Evolutionary conservation across 192 early-diverging fungal genomes (phyloP).

Genomic region (Rhizophagus clarus): DNA sequence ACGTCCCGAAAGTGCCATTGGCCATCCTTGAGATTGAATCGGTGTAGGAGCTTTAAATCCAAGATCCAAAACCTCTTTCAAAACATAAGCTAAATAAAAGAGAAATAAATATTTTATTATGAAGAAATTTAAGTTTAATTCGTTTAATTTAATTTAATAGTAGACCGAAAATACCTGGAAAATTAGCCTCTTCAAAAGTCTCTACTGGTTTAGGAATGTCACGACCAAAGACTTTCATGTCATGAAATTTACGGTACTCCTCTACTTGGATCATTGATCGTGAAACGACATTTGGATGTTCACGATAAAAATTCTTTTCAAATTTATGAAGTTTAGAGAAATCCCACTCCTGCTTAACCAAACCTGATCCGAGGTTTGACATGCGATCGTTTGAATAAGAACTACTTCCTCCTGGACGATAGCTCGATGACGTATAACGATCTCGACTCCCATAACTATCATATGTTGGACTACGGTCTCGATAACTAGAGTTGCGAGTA

Average conservation of each 20-base stretch:
- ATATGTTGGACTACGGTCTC: slow-evolving; percentile 53
- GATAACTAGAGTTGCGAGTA: slow-evolving; percentile 50
- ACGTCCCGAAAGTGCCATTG: slow-evolving; percentile 94
- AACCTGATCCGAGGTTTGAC: slow-evolving; percentile 57
- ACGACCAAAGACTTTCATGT: slow-evolving; percentile 85
- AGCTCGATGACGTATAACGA: slow-evolving; percentile 24
- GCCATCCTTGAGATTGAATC: slow-evolving; percentile 98
- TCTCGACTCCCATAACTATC: slow-evolving; percentile 41
- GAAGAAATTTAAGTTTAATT: neutral
- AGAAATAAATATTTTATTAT: neutral
- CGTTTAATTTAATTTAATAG: neutral
- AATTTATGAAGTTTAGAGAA: slow-evolving; percentile 68
- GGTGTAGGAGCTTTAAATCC: slow-evolving; percentile 89
- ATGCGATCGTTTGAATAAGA: slow-evolving; percentile 52
- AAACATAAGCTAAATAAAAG: slow-evolving; percentile 65
- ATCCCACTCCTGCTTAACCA: slow-evolving; percentile 72
- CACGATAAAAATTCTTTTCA: slow-evolving; percentile 98
- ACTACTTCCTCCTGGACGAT: slow-evolving; percentile 46
- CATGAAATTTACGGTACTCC: slow-evolving; percentile 71
- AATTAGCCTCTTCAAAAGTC: slow-evolving; percentile 88
- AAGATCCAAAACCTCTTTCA: slow-evolving; percentile 80
- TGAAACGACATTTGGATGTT: slow-evolving; percentile 69
- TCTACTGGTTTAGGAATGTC: slow-evolving; percentile 89
- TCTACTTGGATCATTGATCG: slow-evolving; percentile 76
- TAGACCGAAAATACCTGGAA: slow-evolving; percentile 62